Conservation (phyloP, 305 asterid genomes). For the Nicotiana rustica region DNA sequence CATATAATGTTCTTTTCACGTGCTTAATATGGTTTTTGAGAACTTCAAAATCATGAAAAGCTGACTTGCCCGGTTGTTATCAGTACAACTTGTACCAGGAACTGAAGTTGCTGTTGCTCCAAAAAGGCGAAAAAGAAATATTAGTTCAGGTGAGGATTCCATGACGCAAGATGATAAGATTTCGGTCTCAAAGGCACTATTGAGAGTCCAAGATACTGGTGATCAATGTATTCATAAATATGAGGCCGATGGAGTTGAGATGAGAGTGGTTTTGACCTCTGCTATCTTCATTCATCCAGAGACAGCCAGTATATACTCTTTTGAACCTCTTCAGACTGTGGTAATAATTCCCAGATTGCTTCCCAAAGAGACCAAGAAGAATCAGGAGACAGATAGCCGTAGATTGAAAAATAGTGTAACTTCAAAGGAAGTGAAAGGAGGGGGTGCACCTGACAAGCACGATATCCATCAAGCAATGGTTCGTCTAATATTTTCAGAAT, state of each 20-base stretch:
- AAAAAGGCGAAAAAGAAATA: slow-evolving; percentile 73
- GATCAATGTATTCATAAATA: slow-evolving; percentile 53
- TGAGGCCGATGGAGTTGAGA: slow-evolving; percentile 58
- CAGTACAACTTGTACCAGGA: slow-evolving; percentile 98
- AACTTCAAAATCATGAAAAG: slow-evolving; percentile 30
- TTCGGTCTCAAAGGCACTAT: slow-evolving; percentile 60
- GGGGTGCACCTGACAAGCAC: slow-evolving; percentile 46
- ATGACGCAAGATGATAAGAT: slow-evolving; percentile 50
- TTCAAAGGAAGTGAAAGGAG: slow-evolving; percentile 60
- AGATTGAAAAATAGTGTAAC: slow-evolving; percentile 51
- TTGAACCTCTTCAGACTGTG: slow-evolving; percentile 68
- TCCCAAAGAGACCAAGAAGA: slow-evolving; percentile 56
- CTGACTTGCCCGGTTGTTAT: slow-evolving; percentile 50
- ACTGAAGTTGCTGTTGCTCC: slow-evolving; percentile 97
- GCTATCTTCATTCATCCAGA: slow-evolving; percentile 85
- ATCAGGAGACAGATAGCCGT: slow-evolving; percentile 42
- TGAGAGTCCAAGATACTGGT: slow-evolving; percentile 81
- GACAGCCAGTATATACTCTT: slow-evolving; percentile 70
- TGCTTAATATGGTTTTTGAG: slow-evolving; percentile 5
- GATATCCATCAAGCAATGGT: slow-evolving; percentile 52
- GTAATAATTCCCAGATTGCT: slow-evolving; percentile 60
- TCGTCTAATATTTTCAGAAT: slow-evolving; percentile 66
- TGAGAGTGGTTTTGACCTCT: slow-evolving; percentile 77
- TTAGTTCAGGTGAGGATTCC: slow-evolving; percentile 46
- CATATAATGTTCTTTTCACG: slow-evolving; percentile 21